A percentile compares a stretch with the other conserved stretches of the same genome.
Conservation (phyloP, 768 basidiomycete species). For the Boletus pseudopeckii region DNA sequence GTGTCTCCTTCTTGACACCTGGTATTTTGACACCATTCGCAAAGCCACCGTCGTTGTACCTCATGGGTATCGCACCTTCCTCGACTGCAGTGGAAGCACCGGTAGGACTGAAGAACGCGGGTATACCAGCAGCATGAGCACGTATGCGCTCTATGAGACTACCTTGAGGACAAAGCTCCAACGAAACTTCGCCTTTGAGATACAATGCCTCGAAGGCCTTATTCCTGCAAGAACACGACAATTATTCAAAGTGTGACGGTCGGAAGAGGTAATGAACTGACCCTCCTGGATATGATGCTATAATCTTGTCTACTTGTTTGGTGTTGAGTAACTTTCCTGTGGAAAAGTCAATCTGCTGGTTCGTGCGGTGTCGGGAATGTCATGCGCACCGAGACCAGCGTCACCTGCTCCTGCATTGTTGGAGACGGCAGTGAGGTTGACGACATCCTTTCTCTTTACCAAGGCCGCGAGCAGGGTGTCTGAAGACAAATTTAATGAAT, state of each 20-base stretch:
- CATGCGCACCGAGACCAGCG: constrained; percentile 58
- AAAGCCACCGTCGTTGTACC: constrained; percentile 76
- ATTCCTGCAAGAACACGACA: constrained; percentile 49
- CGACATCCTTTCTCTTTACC: constrained; percentile 68
- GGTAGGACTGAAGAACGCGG: constrained; percentile 91
- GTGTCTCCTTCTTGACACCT: constrained; percentile 73
- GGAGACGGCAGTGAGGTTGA: constrained; percentile 74
- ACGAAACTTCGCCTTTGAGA: constrained; percentile 72
- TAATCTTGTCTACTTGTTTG: constrained; percentile 76
- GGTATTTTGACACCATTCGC: constrained; percentile 64
- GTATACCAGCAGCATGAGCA: constrained; percentile 87
- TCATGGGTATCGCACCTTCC: constrained; percentile 71
- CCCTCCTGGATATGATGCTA: constrained; percentile 90
- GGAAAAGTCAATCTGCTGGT: background rate
- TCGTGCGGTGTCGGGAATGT: background rate
- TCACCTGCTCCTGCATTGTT: constrained; percentile 81
- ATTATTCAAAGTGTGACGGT: background rate
- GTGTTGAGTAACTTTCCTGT: constrained; percentile 71
- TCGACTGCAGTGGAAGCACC: constrained; percentile 85
- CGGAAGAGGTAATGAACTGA: constrained; percentile 28
- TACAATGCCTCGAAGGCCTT: constrained; percentile 83
- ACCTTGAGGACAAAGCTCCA: constrained; percentile 91
- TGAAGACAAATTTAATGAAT: constrained; percentile 21
- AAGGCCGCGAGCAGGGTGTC: constrained; percentile 85
- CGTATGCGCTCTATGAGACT: constrained; percentile 86